Conservation (phyloP, 2,329 filamentous ascomycete genomes). For the Amphichorda felina region DNA sequence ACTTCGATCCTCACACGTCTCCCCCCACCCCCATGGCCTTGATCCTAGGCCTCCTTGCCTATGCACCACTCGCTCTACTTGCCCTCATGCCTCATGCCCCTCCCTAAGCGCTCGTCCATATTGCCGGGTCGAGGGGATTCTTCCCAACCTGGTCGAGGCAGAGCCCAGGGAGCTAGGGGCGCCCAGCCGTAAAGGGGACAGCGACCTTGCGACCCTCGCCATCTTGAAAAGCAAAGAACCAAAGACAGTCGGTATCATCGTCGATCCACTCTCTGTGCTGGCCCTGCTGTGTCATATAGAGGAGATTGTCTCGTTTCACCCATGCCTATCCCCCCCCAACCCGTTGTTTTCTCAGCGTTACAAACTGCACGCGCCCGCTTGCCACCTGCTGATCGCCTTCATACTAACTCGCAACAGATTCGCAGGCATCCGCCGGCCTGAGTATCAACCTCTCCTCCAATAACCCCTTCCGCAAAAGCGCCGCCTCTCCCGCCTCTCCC, state of each 20-base stretch:
- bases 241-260: not conserved
- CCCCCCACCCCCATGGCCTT: not conserved
- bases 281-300: constrained; percentile 3
- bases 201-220: too few species aligned
- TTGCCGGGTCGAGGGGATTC: not conserved
- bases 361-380: constrained; percentile 7
- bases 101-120: not conserved
- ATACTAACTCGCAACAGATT: constrained; percentile 1
- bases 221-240: too few species aligned
- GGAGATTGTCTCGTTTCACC: constrained; percentile 6
- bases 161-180: too few species aligned
- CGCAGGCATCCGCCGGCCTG: constrained; percentile 25
- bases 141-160: too few species aligned
- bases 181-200: too few species aligned
- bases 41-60: not conserved
- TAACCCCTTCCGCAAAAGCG: constrained; percentile 70
- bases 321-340: not conserved
- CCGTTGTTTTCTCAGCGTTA: constrained; percentile 1
- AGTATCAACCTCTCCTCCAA: constrained; percentile 65
- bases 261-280: constrained; percentile 2
- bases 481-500: constrained; percentile 47
- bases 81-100: too few species aligned
- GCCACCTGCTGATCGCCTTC: constrained; percentile 3
- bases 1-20: not conserved
- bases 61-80: not conserved